These are phyloP conservation scores for Neltuma alba DNA, from an alignment of 306 rosid genomes.

Conservation along the genomic window DNA sequence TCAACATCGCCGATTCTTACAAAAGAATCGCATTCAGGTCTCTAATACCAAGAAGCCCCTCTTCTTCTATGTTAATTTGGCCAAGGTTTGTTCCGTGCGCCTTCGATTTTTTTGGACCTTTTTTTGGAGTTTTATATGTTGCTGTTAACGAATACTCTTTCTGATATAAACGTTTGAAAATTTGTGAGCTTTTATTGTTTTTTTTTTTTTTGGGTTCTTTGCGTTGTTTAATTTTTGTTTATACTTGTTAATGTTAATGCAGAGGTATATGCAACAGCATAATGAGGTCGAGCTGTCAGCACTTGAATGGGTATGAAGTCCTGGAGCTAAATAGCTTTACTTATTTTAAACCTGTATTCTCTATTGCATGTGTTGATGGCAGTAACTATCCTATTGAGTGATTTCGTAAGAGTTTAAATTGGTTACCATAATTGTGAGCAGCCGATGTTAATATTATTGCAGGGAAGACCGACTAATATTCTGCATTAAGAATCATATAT, in stretches of 20 bases:
- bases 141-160: background rate
- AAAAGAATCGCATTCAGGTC: slow-evolving; percentile 82
- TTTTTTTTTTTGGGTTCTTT: background rate
- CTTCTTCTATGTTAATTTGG: slow-evolving; percentile 79
- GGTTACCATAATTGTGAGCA: background rate
- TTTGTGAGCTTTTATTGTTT: background rate
- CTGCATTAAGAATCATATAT: background rate
- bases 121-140: background rate
- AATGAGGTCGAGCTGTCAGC: slow-evolving; percentile 87
- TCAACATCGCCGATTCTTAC: slow-evolving; percentile 53
- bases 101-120: background rate
- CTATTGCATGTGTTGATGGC: background rate
- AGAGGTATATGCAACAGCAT: slow-evolving; percentile 86
- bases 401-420: background rate
- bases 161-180: background rate
- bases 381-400: background rate
- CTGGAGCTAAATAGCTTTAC: background rate
- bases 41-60: slow-evolving; percentile 78
- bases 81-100: slow-evolving; percentile 51
- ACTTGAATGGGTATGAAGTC: slow-evolving; percentile 69
- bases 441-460: background rate
- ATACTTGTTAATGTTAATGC: slow-evolving; percentile 28
- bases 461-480: background rate
- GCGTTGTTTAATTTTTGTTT: slow-evolving; percentile 2
- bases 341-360: background rate